These are phyloP conservation scores for Phyllostachys edulis DNA, from an alignment of 176 grass and related monocot species.

Conservation along the genomic window DNA sequence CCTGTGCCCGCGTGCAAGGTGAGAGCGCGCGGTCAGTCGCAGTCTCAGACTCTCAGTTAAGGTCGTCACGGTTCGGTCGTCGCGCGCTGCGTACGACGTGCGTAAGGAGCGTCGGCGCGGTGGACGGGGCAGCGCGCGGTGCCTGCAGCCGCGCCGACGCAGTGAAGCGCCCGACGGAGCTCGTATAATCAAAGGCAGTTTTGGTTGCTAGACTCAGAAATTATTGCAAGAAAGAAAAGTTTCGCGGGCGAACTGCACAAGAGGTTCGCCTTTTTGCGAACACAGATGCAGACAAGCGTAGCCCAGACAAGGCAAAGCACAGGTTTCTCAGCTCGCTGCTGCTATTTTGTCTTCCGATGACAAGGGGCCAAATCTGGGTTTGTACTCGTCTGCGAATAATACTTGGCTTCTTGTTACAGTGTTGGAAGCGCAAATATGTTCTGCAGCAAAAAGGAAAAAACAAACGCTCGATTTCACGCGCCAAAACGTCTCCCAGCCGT, in stretches of 20 bases:
- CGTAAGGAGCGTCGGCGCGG: background rate
- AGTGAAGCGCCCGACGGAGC: too few species aligned
- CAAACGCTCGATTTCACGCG: background rate
- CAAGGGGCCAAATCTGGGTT: background rate
- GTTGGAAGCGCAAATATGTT: conserved; percentile 25
- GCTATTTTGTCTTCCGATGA: background rate
- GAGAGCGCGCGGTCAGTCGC: background rate
- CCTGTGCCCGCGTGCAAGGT: background rate
- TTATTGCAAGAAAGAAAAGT: background rate
- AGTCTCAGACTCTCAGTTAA: background rate
- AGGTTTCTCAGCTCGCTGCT: conserved; percentile 43
- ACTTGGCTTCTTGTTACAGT: conserved; percentile 19
- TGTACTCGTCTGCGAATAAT: conserved; percentile 25
- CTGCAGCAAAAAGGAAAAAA: background rate
- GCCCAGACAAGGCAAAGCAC: background rate
- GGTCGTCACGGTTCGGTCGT: background rate
- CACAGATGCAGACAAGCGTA: background rate
- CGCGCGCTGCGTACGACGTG: background rate
- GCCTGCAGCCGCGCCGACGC: background rate
- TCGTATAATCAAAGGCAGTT: background rate
- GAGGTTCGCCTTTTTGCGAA: background rate
- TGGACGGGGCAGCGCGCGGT: background rate
- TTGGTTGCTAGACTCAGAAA: background rate
- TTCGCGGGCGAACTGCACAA: background rate
- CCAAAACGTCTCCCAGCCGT: background rate